phyloP scores from a whole-genome alignment of 129 eudicot species.

The Helianthus tuberosus region DNA sequence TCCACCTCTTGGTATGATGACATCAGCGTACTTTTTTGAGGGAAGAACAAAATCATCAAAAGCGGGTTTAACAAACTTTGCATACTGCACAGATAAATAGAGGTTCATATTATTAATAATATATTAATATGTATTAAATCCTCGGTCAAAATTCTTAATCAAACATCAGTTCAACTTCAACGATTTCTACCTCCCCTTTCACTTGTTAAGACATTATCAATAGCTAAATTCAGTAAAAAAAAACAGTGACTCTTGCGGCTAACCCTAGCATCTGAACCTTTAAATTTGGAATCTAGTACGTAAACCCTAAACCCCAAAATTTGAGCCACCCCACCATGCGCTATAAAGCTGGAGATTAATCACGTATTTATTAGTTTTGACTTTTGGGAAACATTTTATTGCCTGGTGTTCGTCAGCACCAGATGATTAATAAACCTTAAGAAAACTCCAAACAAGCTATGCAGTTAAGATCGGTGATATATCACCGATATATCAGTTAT shows the following conservation, averaged over 20 bases:
- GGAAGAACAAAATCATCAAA: constrained; percentile 97
- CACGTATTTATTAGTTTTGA: too few species aligned
- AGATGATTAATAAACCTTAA: background rate
- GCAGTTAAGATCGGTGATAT: too few species aligned
- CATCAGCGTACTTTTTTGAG: constrained; percentile 95
- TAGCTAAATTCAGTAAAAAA: background rate
- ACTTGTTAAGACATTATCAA: constrained; percentile 1
- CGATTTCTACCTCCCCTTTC: constrained; percentile 10
- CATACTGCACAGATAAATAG: constrained; percentile 65
- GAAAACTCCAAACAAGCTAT: background rate
- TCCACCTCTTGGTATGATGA: constrained; percentile 98
- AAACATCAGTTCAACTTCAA: background rate
- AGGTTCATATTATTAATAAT: constrained; percentile 9
- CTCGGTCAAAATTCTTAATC: background rate
- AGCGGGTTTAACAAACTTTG: constrained; percentile 96
- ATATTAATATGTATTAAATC: background rate
- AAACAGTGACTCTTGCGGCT: background rate
- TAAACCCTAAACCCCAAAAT: too few species aligned
- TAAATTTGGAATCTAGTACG: too few species aligned
- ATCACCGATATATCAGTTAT: too few species aligned
- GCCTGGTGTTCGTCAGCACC: background rate
- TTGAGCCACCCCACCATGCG: too few species aligned
- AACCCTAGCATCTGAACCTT: too few species aligned
- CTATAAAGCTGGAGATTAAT: too few species aligned
- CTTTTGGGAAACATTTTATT: too few species aligned